Evolutionary conservation across 208 protist genomes (phyloP), one percentile per base, ranked within the genome.

Genomic region (Acanthamoeba healyi): DNA sequence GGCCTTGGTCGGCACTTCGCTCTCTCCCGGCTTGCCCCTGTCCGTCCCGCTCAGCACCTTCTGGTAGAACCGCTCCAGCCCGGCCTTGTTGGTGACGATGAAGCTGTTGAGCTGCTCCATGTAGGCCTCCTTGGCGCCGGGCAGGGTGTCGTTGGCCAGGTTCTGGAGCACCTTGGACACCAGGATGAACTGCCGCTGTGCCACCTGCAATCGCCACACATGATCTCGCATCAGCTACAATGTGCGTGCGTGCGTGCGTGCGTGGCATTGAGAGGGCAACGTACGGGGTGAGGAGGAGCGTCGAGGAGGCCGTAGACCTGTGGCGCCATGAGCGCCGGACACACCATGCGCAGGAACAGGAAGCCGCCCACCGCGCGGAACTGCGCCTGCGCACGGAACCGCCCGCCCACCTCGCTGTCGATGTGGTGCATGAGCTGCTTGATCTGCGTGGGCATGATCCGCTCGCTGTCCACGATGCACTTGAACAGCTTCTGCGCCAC

Each of bases 401-500:
- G 22, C 0, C 5, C 70, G 61, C 61, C 61, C 29, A 91, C 84
- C 58, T 91, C 84, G 1, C 32, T 2, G 36, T 91, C 24, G 84
- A 91, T 49, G 54, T 72, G 84, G 15, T 29, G 34, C 24, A 91
- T 40, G 54, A 91, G 29, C 38, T 38, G 34, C 17, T 40, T n/a
- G 36, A 91, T 10, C 42, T 91, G 36, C 0, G 14, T 51, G 6
- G 84, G 84, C 17, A 91, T 65, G 49, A n/a, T 42, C 6, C 34
- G 26, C 34, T 91, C 38, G 58, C 56, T 74, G 26, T 63, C 12
- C 7, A 36, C 22, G 84, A 91, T 91, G 84, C 19, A 51, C 56
- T 74, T 72, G 84, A 91, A 49, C 54, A 91, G n/a, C 84, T 91
- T 91, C 58, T 91, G 84, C 6, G 84, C 84, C 24, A 72, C 84